phyloP scores from a whole-genome alignment of 768 basidiomycete species.

The Calocera viscosa region DNA sequence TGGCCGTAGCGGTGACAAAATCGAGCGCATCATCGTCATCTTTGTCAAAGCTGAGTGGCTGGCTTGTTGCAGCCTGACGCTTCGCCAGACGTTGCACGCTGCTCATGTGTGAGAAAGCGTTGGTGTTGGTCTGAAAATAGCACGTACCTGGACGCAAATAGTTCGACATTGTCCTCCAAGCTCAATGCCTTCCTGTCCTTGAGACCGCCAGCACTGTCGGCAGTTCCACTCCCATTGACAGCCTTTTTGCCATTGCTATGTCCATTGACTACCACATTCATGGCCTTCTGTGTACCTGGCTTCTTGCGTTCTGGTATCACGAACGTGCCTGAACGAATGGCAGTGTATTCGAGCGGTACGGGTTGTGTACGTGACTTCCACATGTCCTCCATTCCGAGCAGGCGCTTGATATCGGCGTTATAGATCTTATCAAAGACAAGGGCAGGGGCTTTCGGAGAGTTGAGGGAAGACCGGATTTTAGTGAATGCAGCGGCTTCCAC shows the following conservation, averaged over 20 bases:
- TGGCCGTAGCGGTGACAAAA: conserved; percentile 90
- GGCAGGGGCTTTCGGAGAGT: conserved; percentile 47
- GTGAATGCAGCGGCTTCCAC: conserved; percentile 83
- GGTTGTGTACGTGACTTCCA: conserved; percentile 88
- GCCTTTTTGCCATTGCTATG: conserved; percentile 22
- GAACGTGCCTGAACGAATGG: conserved; percentile 55
- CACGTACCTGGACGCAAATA: conserved; percentile 74
- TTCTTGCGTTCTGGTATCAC: conserved; percentile 23
- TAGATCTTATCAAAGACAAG: conserved; percentile 87
- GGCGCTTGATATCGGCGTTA: conserved; percentile 69
- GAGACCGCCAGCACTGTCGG: conserved; percentile 30
- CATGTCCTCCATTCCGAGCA: conserved; percentile 92
- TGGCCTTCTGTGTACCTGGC: conserved; percentile 19
- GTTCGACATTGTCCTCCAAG: conserved; percentile 62
- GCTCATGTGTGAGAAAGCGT: conserved; percentile 10
- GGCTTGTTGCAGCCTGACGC: conserved; percentile 52
- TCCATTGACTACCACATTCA: conserved; percentile 13
- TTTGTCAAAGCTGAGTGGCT: conserved; percentile 83
- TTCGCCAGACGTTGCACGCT: conserved; percentile 72
- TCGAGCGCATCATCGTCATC: conserved; percentile 95
- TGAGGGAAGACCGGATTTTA: conserved; percentile 59
- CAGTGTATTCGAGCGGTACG: conserved; percentile 67
- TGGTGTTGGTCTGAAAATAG: not conserved
- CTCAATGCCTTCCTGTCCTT: conserved; percentile 74
- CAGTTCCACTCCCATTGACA: conserved; percentile 21